phyloP scores from a whole-genome alignment of 1,284 basidiomycete species.

The Schizophyllum commune region DNA sequence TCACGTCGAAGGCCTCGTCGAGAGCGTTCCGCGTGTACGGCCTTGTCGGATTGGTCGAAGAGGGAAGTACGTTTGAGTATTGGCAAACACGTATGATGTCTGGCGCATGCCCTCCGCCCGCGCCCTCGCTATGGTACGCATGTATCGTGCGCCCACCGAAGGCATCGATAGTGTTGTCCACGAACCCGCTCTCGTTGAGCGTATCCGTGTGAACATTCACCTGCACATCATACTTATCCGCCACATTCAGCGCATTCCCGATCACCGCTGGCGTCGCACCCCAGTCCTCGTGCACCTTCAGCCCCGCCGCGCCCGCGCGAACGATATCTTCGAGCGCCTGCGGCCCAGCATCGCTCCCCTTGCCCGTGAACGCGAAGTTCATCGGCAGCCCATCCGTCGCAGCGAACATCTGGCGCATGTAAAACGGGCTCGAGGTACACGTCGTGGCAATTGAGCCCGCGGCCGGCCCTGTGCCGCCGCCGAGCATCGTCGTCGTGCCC shows the following conservation, averaged over 20 bases:
- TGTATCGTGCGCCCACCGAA: conserved; percentile 93
- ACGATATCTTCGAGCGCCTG: conserved; percentile 77
- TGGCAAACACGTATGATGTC: conserved; percentile 97
- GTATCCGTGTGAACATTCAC: conserved; percentile 96
- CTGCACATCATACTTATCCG: conserved; percentile 93
- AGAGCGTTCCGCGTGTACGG: conserved; percentile 91
- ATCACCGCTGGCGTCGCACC: conserved; percentile 88
- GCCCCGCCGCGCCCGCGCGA: conserved; percentile 80
- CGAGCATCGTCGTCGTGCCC: conserved; percentile 83
- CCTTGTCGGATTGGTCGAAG: conserved; percentile 95
- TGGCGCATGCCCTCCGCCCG: conserved; percentile 94
- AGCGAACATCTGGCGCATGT: conserved; percentile 81
- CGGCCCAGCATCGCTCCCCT: conserved; percentile 86
- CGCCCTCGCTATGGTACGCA: conserved; percentile 96
- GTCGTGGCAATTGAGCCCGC: conserved; percentile 92
- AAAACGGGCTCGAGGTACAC: conserved; percentile 85
- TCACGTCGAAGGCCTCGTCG: conserved; percentile 93
- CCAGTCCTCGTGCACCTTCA: conserved; percentile 99
- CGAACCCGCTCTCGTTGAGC: conserved; percentile 90
- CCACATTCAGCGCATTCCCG: conserved; percentile 72
- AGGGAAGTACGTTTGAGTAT: conserved; percentile 85
- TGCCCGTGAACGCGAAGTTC: conserved; percentile 92
- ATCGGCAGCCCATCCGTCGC: conserved; percentile 86
- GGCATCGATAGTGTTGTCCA: conserved; percentile 87
- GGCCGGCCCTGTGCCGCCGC: conserved; percentile 90